These are phyloP conservation scores for Candida palmyrensis DNA, from an alignment of 805 yeast genomes.

Conservation along the genomic window DNA sequence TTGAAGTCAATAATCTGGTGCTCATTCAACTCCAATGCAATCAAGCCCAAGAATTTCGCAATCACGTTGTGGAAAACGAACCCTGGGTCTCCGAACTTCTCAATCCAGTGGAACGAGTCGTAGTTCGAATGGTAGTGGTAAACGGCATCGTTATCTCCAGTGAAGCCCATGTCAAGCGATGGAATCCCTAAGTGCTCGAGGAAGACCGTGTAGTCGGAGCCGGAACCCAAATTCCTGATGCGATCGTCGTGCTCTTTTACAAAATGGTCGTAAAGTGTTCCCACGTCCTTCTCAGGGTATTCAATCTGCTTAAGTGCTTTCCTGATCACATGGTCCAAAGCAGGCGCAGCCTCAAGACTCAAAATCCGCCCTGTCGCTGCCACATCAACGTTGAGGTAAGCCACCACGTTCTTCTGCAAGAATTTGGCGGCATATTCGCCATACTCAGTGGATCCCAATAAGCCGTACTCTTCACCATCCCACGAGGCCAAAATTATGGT, in stretches of 20 bases:
- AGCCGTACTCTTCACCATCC: slow-evolving; percentile 47
- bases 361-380: slow-evolving; percentile 51
- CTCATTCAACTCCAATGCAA: slow-evolving; percentile 50
- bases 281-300: slow-evolving; percentile 31
- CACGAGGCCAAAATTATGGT: slow-evolving; percentile 33
- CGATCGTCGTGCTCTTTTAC: slow-evolving; percentile 18
- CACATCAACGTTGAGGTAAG: slow-evolving; percentile 47
- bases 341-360: slow-evolving; percentile 49
- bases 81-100: slow-evolving; percentile 46
- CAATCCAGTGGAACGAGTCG: slow-evolving; percentile 56
- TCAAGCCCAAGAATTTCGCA: slow-evolving; percentile 56
- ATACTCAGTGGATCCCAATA: slow-evolving; percentile 51
- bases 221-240: slow-evolving; percentile 42
- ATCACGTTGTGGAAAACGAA: slow-evolving; percentile 50
- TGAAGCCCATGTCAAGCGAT: slow-evolving; percentile 45
- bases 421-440: slow-evolving; percentile 44
- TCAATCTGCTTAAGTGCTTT: slow-evolving; percentile 44
- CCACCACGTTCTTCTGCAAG: slow-evolving; percentile 40
- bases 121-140: slow-evolving; percentile 54
- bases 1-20: slow-evolving; percentile 50
- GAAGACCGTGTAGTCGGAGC: slow-evolving; percentile 54
- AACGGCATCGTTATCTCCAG: slow-evolving; percentile 41
- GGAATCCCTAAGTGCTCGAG: slow-evolving; percentile 69
- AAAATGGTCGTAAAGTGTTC: slow-evolving; percentile 48
- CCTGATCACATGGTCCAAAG: slow-evolving; percentile 41